These are phyloP conservation scores for Microbotryomycetes sp. DNA, from an alignment of 1,284 basidiomycete genomes.

Conservation along the genomic window DNA sequence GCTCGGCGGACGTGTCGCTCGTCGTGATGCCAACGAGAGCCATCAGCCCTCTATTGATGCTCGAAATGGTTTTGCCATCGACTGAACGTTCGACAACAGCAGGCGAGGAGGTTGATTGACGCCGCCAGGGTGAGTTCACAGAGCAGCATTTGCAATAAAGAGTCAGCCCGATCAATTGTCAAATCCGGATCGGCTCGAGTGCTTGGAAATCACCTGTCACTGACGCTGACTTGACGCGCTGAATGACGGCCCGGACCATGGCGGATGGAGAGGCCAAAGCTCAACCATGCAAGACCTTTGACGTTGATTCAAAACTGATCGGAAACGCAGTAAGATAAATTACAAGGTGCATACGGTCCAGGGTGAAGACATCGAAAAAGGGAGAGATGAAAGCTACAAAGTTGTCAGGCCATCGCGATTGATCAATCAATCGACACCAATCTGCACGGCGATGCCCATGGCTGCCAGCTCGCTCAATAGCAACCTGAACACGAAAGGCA, in stretches of 20 bases:
- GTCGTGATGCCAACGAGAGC: slow-evolving; percentile 20
- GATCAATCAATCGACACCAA: neutral
- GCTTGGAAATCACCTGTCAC: slow-evolving; percentile 1
- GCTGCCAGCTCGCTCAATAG: slow-evolving; percentile 55
- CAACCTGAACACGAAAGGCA: slow-evolving; percentile 92
- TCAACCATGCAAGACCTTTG: too few relatives aligned
- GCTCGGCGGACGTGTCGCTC: slow-evolving; percentile 17
- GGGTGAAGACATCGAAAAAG: too few relatives aligned
- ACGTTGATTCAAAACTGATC: too few relatives aligned
- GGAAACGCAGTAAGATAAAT: too few relatives aligned
- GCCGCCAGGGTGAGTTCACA: too few relatives aligned
- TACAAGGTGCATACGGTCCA: too few relatives aligned
- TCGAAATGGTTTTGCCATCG: slow-evolving; percentile 13
- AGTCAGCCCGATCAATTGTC: neutral
- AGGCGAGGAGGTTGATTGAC: too few relatives aligned
- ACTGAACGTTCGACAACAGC: neutral
- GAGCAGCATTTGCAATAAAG: neutral
- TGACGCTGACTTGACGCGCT: neutral
- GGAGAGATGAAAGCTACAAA: too few relatives aligned
- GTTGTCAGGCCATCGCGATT: too few relatives aligned
- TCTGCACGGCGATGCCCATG: slow-evolving; percentile 46
- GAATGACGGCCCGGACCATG: slow-evolving; percentile 1
- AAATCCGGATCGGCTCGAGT: neutral
- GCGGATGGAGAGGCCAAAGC: neutral
- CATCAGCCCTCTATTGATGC: slow-evolving; percentile 17